Percentiles rank a stretch among this genome's conserved stretches.
Conservation (phyloP, 1,284 basidiomycete genomes). For the Austroboletus novae-zelandiae region DNA sequence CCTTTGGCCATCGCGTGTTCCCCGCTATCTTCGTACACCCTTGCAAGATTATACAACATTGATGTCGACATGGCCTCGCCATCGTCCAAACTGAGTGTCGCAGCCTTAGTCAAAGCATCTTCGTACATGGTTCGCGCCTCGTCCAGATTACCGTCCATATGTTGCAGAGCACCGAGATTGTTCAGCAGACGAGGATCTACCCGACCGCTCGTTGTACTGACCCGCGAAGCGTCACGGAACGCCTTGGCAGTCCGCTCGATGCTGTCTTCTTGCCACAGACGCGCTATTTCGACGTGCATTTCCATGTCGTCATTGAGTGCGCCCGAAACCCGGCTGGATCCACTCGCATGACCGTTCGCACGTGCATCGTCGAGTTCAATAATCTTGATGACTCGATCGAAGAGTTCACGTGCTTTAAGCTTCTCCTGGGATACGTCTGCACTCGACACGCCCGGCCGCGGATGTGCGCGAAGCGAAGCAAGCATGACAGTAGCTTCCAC, state of each 20-base stretch:
- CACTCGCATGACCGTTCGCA: constrained; percentile 36
- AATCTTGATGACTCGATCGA: constrained; percentile 70
- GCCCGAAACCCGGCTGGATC: constrained; percentile 24
- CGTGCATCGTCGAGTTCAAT: constrained; percentile 57
- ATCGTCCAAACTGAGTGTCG: constrained; percentile 46
- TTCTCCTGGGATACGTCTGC: constrained; percentile 74
- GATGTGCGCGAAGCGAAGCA: constrained; percentile 80
- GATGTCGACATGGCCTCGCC: constrained; percentile 75
- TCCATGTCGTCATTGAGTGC: constrained; percentile 63
- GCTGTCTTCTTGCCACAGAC: constrained; percentile 82
- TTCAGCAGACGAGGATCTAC: constrained; percentile 73
- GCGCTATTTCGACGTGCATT: constrained; percentile 83
- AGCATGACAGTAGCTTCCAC: constrained; percentile 86
- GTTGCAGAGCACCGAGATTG: constrained; percentile 78
- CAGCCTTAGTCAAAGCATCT: constrained; percentile 58
- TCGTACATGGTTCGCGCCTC: constrained; percentile 66
- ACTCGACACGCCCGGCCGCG: constrained; percentile 73
- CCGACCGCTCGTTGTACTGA: constrained; percentile 49
- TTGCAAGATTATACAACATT: constrained; percentile 84
- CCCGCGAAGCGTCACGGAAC: constrained; percentile 68
- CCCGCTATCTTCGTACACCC: constrained; percentile 83
- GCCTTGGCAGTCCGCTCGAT: constrained; percentile 71
- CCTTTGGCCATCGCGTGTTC: constrained; percentile 71
- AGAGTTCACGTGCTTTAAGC: constrained; percentile 73
- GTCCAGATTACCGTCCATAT: constrained; percentile 63